Evolutionary conservation across 495 filamentous ascomycete genomes (phyloP), one percentile per base, ranked within the genome.

Genomic region (Clavariopsis aquatica): DNA sequence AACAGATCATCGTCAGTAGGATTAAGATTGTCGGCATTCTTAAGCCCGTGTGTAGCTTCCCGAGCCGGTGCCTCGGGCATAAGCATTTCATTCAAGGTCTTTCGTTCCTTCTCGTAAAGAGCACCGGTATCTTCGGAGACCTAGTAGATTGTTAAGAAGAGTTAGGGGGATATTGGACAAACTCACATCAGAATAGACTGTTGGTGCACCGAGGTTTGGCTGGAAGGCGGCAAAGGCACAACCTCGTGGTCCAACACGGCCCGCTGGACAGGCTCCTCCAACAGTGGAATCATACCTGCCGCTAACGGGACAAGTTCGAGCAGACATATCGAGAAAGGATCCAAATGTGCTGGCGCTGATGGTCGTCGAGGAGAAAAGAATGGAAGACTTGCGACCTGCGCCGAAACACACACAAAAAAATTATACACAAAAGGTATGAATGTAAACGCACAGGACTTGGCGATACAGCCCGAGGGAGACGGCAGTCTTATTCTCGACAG

Each of bases 1-100:
- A 83, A 71, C 13, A 83, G 69, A 28, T 81, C 80, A 20, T 78
- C 74, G 27, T 80, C 76, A 41, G 68, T 68, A 13, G 75, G 79
- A 23, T 76, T 78, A 36, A 82, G 77, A 13, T 72, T 54, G 66
- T 83, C 80, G 1, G 67, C 68, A 58, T 68, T 72, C 62, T 72
- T 73, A 24, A 75, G 62, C n/a, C 68, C 72, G 41, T 68, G 34
- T 27, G 62, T 66, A 12, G 31, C 53, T 34, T 73, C 57, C 47
- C 64, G 71, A 1, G 71, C 28, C n/a, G 72, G 72, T n/a, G 72
- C 68, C 45, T 62, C 46, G 10, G 72, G 71, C 34, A 74, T 51
- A 13, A 74, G 58, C 26, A 74, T 27, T n/a, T 74, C 71, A 19
- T 69, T 67, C 17, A 74, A 61, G 1, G 71, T 68, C 41, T 62